Evolutionary conservation across 163 green algal genomes (phyloP).

Genomic region (Prototheca stagnorum): DNA sequence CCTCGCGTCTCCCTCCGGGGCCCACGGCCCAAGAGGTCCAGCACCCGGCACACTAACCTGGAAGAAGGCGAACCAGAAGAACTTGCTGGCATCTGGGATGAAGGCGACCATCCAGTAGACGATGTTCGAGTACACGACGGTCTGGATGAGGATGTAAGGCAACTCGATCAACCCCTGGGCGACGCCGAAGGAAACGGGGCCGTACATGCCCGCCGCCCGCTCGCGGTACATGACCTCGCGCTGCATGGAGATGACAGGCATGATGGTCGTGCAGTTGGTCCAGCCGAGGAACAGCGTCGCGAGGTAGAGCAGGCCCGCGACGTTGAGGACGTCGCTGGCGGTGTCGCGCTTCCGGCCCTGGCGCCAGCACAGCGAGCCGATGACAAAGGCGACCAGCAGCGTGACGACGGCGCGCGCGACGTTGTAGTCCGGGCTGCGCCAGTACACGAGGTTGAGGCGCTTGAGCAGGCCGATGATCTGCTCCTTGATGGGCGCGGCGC

Average conservation of each 20-base stretch:
- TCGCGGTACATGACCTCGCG: slow-evolving; percentile 27
- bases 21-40: too few species aligned
- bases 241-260: slow-evolving; percentile 8
- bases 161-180: slow-evolving; percentile 11
- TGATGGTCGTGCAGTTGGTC: slow-evolving; percentile 18
- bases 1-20: too few species aligned
- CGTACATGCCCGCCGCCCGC: slow-evolving; percentile 13
- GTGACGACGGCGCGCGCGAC: slow-evolving; percentile 35
- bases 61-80: slow-evolving; percentile 28
- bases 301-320: slow-evolving; percentile 27
- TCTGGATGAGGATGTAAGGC: slow-evolving; percentile 18
- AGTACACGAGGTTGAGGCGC: slow-evolving; percentile 25
- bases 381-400: slow-evolving; percentile 28
- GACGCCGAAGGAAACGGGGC: not conserved
- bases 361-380: slow-evolving; percentile 34
- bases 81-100: slow-evolving; percentile 15
- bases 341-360: slow-evolving; percentile 11
- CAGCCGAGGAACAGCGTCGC: slow-evolving; percentile 28
- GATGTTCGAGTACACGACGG: slow-evolving; percentile 11
- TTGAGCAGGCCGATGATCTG: slow-evolving; percentile 8
- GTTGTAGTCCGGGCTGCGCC: slow-evolving; percentile 46
- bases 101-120: slow-evolving; percentile 29
- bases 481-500: not conserved
- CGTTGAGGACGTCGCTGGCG: slow-evolving; percentile 19
- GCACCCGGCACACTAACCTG: too few species aligned